Evolutionary conservation across 202 grass and related monocot genomes (phyloP).

Genomic region (Carex sylvatica): DNA sequence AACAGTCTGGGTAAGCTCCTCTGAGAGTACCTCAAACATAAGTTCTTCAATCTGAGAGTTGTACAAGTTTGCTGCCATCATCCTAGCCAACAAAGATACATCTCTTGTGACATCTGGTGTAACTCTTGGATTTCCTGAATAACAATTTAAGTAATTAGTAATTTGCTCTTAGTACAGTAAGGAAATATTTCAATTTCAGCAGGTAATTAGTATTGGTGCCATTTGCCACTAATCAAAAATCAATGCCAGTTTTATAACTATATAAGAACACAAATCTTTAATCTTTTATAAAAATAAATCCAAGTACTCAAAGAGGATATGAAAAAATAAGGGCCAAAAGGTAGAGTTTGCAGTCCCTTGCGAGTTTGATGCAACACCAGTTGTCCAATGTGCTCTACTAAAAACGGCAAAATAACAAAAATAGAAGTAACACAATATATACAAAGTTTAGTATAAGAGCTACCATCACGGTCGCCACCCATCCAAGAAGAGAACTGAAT

Average conservation of each 20-base stretch:
- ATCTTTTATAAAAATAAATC: neutral
- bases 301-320: neutral
- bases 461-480: slow-evolving; percentile 94
- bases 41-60: slow-evolving; percentile 69
- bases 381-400: neutral
- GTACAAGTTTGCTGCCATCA: slow-evolving; percentile 87
- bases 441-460: neutral
- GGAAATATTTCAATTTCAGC: neutral
- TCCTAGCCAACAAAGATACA: slow-evolving; percentile 74
- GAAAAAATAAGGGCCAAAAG: neutral
- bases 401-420: neutral
- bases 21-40: slow-evolving; percentile 77
- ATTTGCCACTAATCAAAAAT: neutral
- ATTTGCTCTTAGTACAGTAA: neutral
- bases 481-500: slow-evolving; percentile 96
- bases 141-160: neutral
- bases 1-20: neutral
- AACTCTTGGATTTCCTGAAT: slow-evolving; percentile 83
- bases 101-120: slow-evolving; percentile 89
- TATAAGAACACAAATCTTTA: neutral
- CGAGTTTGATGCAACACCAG: slow-evolving; percentile 4
- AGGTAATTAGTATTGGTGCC: neutral
- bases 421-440: neutral
- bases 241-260: neutral
- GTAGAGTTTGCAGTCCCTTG: neutral